Conservation (phyloP, 768 basidiomycete genomes). For the Hydnomerulius pinastri region DNA sequence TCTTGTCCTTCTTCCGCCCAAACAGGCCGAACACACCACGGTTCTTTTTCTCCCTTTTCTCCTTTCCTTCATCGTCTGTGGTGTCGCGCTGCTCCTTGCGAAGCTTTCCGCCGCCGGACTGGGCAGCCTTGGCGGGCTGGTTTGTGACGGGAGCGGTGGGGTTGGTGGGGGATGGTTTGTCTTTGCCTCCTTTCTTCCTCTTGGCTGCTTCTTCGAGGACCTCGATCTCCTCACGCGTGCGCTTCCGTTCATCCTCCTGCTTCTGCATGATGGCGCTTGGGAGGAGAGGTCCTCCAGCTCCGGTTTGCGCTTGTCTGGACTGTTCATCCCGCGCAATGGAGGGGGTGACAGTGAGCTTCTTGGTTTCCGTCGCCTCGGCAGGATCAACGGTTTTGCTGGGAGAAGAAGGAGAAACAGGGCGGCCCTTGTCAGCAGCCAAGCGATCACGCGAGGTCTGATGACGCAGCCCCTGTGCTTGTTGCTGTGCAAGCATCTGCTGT, state of each 20-base stretch:
- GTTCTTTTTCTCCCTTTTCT: constrained; percentile 64
- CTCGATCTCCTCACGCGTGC: constrained; percentile 50
- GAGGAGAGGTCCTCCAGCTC: constrained; percentile 31
- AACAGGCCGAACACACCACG: constrained; percentile 80
- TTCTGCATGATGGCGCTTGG: constrained; percentile 44
- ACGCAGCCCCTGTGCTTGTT: constrained; percentile 33
- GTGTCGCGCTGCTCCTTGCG: constrained; percentile 47
- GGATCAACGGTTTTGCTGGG: constrained; percentile 55
- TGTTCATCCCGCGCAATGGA: constrained; percentile 65
- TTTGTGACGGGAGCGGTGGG: constrained; percentile 29
- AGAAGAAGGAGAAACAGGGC: constrained; percentile 31
- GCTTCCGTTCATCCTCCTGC: constrained; percentile 56
- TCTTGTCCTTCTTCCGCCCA: constrained; percentile 72
- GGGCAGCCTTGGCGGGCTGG: constrained; percentile 15
- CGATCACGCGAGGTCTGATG: constrained; percentile 51
- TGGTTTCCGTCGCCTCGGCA: constrained; percentile 69
- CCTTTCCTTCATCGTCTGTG: constrained; percentile 47
- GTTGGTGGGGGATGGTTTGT: constrained; percentile 39
- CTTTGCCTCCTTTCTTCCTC: constrained; percentile 52
- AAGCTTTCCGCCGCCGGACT: constrained; percentile 33
- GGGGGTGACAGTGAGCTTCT: constrained; percentile 78
- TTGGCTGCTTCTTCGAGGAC: constrained; percentile 46
- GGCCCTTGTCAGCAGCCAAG: constrained; percentile 33
- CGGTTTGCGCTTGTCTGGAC: constrained; percentile 13
- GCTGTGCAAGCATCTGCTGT: constrained; percentile 30